phyloP scores from a whole-genome alignment of 805 yeast genomes.

The Schwanniomyces polymorphus region DNA sequence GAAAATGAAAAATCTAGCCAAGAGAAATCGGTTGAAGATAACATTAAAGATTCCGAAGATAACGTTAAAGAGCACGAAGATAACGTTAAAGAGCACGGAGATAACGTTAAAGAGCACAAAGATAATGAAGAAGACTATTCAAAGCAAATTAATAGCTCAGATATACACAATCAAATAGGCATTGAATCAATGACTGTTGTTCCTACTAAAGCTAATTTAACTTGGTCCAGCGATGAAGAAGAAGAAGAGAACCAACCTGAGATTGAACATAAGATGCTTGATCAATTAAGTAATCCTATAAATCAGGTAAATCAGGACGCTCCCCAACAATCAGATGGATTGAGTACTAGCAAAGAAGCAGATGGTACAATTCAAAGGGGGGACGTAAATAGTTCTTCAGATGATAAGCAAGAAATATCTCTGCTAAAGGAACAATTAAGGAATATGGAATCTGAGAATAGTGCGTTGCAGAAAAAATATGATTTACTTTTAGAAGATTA shows the following conservation, averaged over 20 bases:
- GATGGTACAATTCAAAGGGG: not conserved
- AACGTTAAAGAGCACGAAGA: no score
- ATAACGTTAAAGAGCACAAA: not conserved
- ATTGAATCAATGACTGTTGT: slow-evolving; percentile 67
- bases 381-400: slow-evolving; percentile 22
- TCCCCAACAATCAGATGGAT: not conserved
- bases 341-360: not conserved
- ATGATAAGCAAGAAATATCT: slow-evolving; percentile 48
- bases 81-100: not conserved
- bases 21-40: not conserved
- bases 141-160: slow-evolving; percentile 5
- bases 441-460: slow-evolving; percentile 16
- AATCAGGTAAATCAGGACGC: not conserved
- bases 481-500: slow-evolving; percentile 21
- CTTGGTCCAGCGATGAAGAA: slow-evolving; percentile 88
- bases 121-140: not conserved
- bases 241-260: slow-evolving; percentile 21
- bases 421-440: slow-evolving; percentile 15
- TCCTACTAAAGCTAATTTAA: slow-evolving; percentile 82
- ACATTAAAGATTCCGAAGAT: not conserved
- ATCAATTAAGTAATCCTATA: not conserved
- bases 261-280: not conserved
- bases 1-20: not conserved
- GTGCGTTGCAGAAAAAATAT: slow-evolving; percentile 14
- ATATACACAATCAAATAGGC: slow-evolving; percentile 28